A percentile compares a stretch with the other conserved stretches of the same genome.
Evolutionary conservation across 176 grass and related monocot genomes (phyloP).

Genomic region (Carex kokanica): DNA sequence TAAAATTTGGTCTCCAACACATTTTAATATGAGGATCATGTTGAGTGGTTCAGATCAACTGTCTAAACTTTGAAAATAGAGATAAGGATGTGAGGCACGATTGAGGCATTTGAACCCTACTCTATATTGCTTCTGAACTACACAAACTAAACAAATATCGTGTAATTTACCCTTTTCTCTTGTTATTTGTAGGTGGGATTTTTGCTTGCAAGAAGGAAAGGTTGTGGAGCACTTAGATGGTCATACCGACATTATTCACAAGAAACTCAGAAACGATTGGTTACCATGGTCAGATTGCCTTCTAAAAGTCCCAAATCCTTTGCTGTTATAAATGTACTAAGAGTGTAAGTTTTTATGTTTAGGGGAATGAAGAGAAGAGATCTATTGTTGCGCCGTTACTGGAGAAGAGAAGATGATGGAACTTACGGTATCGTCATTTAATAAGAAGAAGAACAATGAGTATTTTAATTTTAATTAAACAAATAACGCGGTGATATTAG

Average conservation of each 20-base stretch:
- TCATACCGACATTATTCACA: slow-evolving; percentile 95
- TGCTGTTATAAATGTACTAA: slow-evolving; percentile 32
- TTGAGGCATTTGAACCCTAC: no score
- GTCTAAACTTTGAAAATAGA: no score
- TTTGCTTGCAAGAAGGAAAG: slow-evolving; percentile 79
- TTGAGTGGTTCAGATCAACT: no score
- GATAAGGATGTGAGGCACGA: no score
- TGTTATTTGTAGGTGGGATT: slow-evolving; percentile 81
- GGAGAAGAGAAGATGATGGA: slow-evolving; percentile 99
- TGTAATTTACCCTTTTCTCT: not conserved
- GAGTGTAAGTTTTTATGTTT: slow-evolving; percentile 53
- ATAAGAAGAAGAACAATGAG: slow-evolving; percentile 21
- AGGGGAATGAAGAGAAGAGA: slow-evolving; percentile 99
- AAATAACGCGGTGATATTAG: not conserved
- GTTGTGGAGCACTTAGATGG: slow-evolving; percentile 87
- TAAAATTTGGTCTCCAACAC: no score
- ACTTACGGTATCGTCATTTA: slow-evolving; percentile 68
- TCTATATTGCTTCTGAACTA: not conserved
- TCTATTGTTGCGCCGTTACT: slow-evolving; percentile 83
- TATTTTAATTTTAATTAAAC: not conserved
- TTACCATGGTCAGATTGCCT: slow-evolving; percentile 74
- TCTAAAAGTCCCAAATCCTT: slow-evolving; percentile 20
- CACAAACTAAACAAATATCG: not conserved
- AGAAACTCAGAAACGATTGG: slow-evolving; percentile 87
- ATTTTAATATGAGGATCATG: no score